phyloP scores from a whole-genome alignment of 2,329 filamentous ascomycete species.

The Cyphellophora attinorum region DNA sequence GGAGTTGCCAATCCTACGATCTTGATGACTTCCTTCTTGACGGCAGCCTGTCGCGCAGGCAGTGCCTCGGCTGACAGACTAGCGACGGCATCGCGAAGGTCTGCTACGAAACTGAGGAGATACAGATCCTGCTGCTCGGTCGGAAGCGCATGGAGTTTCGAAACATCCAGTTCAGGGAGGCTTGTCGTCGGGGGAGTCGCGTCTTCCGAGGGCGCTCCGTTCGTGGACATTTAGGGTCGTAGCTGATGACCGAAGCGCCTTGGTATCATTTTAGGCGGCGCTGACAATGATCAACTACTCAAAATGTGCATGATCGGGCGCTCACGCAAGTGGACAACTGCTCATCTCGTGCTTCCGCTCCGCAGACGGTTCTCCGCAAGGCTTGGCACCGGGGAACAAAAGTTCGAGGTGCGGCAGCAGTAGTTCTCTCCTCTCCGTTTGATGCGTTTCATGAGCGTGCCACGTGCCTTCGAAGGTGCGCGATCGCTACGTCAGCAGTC shows the following conservation, averaged over 20 bases:
- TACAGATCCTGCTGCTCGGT: slow-evolving; percentile 94
- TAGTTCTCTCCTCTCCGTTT: no score
- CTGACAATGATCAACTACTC: no score
- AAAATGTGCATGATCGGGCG: no score
- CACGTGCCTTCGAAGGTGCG: background rate
- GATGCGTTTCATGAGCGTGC: background rate
- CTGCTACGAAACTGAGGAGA: slow-evolving; percentile 77
- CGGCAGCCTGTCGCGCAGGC: slow-evolving; percentile 76
- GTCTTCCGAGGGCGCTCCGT: no score
- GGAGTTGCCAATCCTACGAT: slow-evolving; percentile 76
- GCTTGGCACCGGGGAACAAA: no score
- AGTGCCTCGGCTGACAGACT: slow-evolving; percentile 67
- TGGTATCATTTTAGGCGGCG: no score
- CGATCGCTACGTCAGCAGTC: slow-evolving; percentile 2
- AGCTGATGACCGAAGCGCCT: no score
- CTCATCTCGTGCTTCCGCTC: no score
- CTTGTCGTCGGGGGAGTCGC: background rate
- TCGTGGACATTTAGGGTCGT: no score
- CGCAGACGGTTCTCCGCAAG: no score
- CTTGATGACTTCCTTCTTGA: slow-evolving; percentile 92
- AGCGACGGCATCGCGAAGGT: slow-evolving; percentile 70
- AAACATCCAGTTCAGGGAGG: slow-evolving; percentile 64
- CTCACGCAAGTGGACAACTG: no score
- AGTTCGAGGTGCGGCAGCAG: no score
- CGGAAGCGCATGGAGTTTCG: slow-evolving; percentile 80